Percentiles rank a stretch among this genome's conserved stretches.
Evolutionary conservation across 2,329 filamentous ascomycete genomes (phyloP).

Genomic region (Cytospora schulzeri): DNA sequence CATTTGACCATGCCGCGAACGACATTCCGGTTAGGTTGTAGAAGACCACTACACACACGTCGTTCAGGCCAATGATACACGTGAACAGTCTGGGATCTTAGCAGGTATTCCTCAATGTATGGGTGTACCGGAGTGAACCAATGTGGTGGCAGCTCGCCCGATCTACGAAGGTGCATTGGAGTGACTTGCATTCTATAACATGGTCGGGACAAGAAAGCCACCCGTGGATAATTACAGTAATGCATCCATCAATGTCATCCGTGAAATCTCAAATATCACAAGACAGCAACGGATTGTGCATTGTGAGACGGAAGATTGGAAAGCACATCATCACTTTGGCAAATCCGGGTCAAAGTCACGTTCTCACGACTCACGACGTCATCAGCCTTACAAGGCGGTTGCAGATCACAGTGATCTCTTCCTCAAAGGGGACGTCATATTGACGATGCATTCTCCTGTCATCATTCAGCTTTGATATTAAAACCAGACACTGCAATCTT

Average conservation of each 20-base stretch:
- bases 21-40: not conserved
- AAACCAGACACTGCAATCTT: not conserved
- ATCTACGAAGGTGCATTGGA: not conserved
- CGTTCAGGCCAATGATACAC: not conserved
- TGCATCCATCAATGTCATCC: no score
- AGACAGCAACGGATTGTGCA: not conserved
- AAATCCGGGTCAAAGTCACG: not conserved
- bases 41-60: not conserved
- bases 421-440: slow-evolving; percentile 13
- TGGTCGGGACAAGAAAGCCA: no score
- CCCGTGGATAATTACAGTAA: no score
- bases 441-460: slow-evolving; percentile 6
- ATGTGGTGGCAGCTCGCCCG: not conserved
- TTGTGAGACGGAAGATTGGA: not conserved
- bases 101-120: no score
- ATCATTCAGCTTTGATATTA: not conserved
- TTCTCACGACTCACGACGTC: not conserved
- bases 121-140: not conserved
- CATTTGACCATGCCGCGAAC: not conserved
- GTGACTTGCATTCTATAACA: no score
- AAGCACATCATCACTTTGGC: not conserved
- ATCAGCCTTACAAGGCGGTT: slow-evolving; percentile 7
- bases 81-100: not conserved
- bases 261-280: no score
- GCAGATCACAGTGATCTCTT: not conserved